phyloP scores from a whole-genome alignment of 257 asterid genomes.

The Lantana camara region DNA sequence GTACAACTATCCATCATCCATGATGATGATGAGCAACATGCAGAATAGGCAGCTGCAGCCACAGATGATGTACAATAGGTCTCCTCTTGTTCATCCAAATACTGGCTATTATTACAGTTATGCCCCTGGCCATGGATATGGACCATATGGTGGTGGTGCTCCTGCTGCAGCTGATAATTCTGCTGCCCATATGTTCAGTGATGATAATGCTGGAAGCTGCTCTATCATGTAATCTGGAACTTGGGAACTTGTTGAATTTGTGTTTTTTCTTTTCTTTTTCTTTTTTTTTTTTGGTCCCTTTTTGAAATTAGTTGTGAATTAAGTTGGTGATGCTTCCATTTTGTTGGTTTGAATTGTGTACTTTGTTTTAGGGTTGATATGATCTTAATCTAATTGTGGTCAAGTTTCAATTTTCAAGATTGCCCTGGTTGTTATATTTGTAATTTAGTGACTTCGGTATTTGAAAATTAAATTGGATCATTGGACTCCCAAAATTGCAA shows the following conservation, averaged over 20 bases:
- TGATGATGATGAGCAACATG: constrained; percentile 23
- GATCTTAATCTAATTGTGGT: neutral
- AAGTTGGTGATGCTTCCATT: constrained; percentile 3
- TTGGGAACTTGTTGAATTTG: neutral
- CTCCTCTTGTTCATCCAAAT: constrained; percentile 51
- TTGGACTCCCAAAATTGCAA: no score
- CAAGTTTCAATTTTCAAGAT: constrained; percentile 12
- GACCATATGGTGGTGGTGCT: neutral
- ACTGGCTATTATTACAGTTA: constrained; percentile 51
- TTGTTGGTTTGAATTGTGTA: neutral
- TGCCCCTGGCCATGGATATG: constrained; percentile 35
- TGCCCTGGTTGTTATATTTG: neutral
- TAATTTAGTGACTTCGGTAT: no score
- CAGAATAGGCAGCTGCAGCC: constrained; percentile 32
- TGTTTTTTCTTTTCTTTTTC: neutral
- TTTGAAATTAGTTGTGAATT: neutral
- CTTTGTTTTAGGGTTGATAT: constrained; percentile 3
- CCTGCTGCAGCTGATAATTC: constrained; percentile 29
- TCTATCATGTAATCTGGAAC: constrained; percentile 47
- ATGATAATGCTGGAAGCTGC: constrained; percentile 64
- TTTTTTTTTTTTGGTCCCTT: no score
- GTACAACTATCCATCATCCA: constrained; percentile 19
- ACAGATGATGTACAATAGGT: constrained; percentile 50
- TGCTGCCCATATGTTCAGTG: constrained; percentile 52
- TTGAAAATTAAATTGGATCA: no score